Evolutionary conservation across 2,329 filamentous ascomycete genomes (phyloP).

Genomic region (Xylaria sp.): DNA sequence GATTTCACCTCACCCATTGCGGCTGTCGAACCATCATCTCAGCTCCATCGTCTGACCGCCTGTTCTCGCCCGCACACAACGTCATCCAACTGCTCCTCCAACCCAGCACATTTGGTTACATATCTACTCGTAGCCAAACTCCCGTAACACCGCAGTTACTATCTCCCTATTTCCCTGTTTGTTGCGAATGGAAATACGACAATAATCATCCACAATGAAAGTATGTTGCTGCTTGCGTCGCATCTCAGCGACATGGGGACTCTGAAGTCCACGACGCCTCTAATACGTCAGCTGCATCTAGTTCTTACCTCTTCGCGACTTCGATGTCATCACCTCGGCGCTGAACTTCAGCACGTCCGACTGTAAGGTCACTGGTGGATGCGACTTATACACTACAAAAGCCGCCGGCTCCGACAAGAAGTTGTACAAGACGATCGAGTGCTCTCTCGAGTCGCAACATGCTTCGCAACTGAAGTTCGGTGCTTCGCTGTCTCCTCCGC

Average conservation of each 20-base stretch:
- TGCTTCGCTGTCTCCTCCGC: slow-evolving; percentile 78
- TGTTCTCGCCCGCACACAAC: slow-evolving; percentile 15
- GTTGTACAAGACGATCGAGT: slow-evolving; percentile 90
- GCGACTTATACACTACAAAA: slow-evolving; percentile 96
- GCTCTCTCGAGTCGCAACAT: slow-evolving; percentile 85
- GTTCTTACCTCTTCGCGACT: slow-evolving; percentile 87
- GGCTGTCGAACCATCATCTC: background rate
- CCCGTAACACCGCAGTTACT: background rate
- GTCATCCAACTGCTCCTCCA: slow-evolving; percentile 19
- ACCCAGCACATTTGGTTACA: slow-evolving; percentile 7
- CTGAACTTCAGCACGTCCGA: slow-evolving; percentile 95
- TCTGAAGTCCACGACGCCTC: slow-evolving; percentile 3
- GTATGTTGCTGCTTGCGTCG: slow-evolving; percentile 18
- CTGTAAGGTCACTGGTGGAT: slow-evolving; percentile 85
- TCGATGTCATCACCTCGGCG: slow-evolving; percentile 85
- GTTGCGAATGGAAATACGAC: background rate
- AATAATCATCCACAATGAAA: slow-evolving; percentile 26
- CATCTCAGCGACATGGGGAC: background rate
- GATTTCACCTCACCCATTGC: background rate
- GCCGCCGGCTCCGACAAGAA: slow-evolving; percentile 95
- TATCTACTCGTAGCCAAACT: background rate
- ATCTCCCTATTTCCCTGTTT: background rate
- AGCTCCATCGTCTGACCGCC: slow-evolving; percentile 7
- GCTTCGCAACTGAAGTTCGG: slow-evolving; percentile 81
- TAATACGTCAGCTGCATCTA: slow-evolving; percentile 35